Evolutionary conservation across 2,329 filamentous ascomycete species (phyloP), one percentile per base, ranked within the genome.

Genomic region (Colletotrichum noveboracense): DNA sequence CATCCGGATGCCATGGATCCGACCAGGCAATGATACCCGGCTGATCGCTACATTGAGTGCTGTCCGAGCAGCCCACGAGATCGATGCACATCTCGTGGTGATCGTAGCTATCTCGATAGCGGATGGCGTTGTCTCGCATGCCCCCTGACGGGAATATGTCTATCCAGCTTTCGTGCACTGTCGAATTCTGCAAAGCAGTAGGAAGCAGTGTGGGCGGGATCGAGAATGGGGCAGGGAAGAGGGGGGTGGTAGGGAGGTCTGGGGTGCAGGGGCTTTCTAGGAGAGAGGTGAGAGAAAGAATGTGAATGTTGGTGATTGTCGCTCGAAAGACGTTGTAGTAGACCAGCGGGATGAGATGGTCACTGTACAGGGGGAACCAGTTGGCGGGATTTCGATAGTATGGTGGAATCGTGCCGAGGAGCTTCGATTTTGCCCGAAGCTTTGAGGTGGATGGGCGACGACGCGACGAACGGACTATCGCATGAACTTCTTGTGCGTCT

Each of bases 261-360:
- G 76, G 69, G 28, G 76, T 76, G 7, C 67, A 77, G 26, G 70
- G 68, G 34, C 77, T 73, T n/a, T 70, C 71, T 5, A 79, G 68
- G 55, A 81, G 73, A 5, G 32, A 72, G 7, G 74, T 77, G 2
- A 85, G 77, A 10, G 79, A 78, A 6, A 86, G 78, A 14, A 82
- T 80, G 58, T 76, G 67, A 28, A 82, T 80, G 70, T 85, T 85
- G n/a, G 79, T 79, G 7, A 81, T 71, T 10, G 83, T 79, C 4
- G 82, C 84, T 43, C 84, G 82, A 32, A 85, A 79, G 26, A 86
- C 81, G 61, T 86, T 86, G 78, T 84, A 85, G 36, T 85, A 82
- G 13, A 85, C 78, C 10, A 86, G 74, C 2, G 81, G 79, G 16
- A 86, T 81, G 9, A 86, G 78, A 68, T 84, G 81, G 36, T 83